These are phyloP conservation scores for Termitomyces sp. DNA, from an alignment of 768 basidiomycete species.

Conservation along the genomic window DNA sequence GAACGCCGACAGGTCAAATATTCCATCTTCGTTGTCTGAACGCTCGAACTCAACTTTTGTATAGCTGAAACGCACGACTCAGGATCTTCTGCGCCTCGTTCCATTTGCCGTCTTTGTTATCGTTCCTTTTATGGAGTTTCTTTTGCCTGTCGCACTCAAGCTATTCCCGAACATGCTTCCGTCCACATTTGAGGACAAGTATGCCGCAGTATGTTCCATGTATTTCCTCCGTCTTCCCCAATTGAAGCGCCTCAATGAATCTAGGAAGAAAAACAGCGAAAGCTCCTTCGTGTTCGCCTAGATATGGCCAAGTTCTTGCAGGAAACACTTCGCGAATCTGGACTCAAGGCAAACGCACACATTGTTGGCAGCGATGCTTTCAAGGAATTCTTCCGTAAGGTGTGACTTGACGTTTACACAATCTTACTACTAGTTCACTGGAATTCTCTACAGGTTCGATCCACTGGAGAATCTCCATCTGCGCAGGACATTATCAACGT, in stretches of 20 bases:
- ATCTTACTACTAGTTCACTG: neutral
- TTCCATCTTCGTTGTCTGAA: neutral
- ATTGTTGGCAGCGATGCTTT: slow-evolving; percentile 94
- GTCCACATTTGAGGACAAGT: slow-evolving; percentile 97
- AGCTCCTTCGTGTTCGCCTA: slow-evolving; percentile 87
- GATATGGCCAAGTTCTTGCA: slow-evolving; percentile 99
- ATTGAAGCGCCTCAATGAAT: neutral
- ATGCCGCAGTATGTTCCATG: slow-evolving; percentile 60
- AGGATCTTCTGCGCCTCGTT: slow-evolving; percentile 87
- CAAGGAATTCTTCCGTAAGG: slow-evolving; percentile 99
- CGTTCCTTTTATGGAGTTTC: slow-evolving; percentile 97
- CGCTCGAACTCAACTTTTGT: neutral
- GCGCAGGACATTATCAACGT: slow-evolving; percentile 88
- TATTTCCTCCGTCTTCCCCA: neutral
- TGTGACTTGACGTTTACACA: slow-evolving; percentile 22
- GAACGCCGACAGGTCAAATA: slow-evolving; percentile 82
- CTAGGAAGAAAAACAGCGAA: slow-evolving; percentile 97
- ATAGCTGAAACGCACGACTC: slow-evolving; percentile 89
- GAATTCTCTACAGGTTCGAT: slow-evolving; percentile 58
- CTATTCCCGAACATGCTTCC: slow-evolving; percentile 99
- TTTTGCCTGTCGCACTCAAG: slow-evolving; percentile 94
- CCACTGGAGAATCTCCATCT: slow-evolving; percentile 93
- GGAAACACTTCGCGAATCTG: slow-evolving; percentile 93
- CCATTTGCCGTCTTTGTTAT: slow-evolving; percentile 94
- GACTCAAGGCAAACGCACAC: slow-evolving; percentile 87